Conservation (phyloP, 441 rosid species). For the Corymbia calophylla region DNA sequence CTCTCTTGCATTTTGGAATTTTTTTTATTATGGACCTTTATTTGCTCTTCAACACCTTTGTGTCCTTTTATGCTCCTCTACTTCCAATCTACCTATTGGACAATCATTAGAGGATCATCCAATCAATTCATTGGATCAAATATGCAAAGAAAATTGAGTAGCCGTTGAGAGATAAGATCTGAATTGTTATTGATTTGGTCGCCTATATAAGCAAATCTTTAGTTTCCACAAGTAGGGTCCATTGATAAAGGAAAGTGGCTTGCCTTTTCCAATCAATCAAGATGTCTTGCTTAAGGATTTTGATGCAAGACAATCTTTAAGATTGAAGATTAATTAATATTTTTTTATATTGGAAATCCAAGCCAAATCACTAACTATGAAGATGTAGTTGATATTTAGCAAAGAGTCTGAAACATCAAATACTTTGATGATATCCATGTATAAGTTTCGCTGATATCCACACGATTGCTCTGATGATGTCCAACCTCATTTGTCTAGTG, state of each 20-base stretch:
- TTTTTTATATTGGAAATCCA: background rate
- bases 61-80: background rate
- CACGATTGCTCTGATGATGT: too few species aligned
- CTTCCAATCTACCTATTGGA: background rate
- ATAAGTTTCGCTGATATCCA: too few species aligned
- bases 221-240: background rate
- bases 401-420: background rate
- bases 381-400: background rate
- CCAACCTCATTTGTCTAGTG: too few species aligned
- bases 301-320: background rate
- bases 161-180: background rate
- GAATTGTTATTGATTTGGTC: background rate
- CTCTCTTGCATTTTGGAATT: background rate
- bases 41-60: background rate
- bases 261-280: background rate
- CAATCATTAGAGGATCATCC: background rate
- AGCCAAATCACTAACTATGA: background rate
- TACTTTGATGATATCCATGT: background rate
- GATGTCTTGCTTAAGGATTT: too few species aligned
- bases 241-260: too few species aligned
- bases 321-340: too few species aligned
- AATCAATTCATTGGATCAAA: background rate
- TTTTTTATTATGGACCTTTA: background rate
- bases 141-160: background rate
- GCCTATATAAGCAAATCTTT: background rate